Base-by-base conservation (phyloP, 2,329 filamentous ascomycete species). In the Aspergillus hiratsukae region DNA sequence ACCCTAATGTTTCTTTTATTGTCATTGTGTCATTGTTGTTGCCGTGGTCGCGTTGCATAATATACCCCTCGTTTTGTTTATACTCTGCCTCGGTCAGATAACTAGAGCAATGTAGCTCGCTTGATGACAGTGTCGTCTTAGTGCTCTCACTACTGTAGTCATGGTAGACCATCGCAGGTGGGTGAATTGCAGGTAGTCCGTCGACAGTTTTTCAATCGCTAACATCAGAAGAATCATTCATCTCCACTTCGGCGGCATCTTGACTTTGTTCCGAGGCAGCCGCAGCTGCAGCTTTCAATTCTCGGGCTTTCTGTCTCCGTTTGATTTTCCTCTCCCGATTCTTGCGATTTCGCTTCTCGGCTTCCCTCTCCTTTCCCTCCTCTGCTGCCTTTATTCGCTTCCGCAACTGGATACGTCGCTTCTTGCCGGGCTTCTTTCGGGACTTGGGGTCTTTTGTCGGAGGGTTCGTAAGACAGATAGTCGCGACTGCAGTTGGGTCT, bases 381-480 rank as follows among this genome's bases (percentile, higher is more conserved):
- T 69, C 60, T 7, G 69, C 69, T 6, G 65, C 65, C 1, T 62
- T 63, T 3, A 62, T 56, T 5, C 66, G 65, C 59, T 74, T 76
- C 45, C 75, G 74, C 35, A 76, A 55, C 25, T 74, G 66, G 11
- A 76, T 65, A 9, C 75, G 73, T 2, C 74, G 67, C 63, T 76
- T 77, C 57, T 77, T 77, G 9, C 75, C 75, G 0, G 75, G 74
- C 61, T 76, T 77, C 55, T 72, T 76, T 41, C 65, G 66, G 5
- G 71, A 68, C 51, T 66, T 66, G 2, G 70, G 69, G 2, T 62
- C 63, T 50, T 64, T 67, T 25, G 63, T 59, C 14, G 62, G 40
- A 1, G 56, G 62, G 14, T 64, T 63, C 23, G 61, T 46, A 43
- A 64, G 55, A 46, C 66, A 69, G 11, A 65, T 58, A 3, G 64